Evolutionary conservation across 2,329 filamentous ascomycete species (phyloP), one percentile per base, ranked within the genome.

Genomic region (Diaporthe ampelina): DNA sequence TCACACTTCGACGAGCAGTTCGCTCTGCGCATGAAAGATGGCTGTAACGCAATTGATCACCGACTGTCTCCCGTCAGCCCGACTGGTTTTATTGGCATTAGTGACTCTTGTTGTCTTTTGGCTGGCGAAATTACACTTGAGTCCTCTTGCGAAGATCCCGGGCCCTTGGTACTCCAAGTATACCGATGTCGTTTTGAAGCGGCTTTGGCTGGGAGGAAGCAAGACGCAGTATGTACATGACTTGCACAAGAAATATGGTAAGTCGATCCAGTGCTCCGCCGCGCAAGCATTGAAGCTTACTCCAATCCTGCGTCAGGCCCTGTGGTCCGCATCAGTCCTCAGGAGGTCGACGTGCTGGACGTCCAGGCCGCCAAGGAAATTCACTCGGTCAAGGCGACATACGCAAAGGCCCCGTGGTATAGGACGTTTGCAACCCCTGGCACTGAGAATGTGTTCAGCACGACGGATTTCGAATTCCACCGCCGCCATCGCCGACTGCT

Each of bases 401-500:
- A 78, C 59, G 70, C 72, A 21, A 83, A 83, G 74, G 74, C 78
- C 3, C 21, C 73, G 5, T 83, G 81, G 69, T 54, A 70, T 1
- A 24, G 61, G 9, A 37, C 79, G 24, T 29, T 77, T 11, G 35
- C 19, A 5, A 37, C 48, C 10, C 68, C 69, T 19, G 73, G 73
- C n/a, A 35, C 37, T 2, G 69, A 72, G 15, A 84, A 78, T 26
- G 43, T 88, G 35, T 88, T 88, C 78, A 83, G 76, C 26, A 85
- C 85, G 2, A 81, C 74, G 0, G 81, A 88, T 63, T 75, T 82
- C 0, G 78, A 83, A 2, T 80, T 81, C 43, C 84, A 88, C 77
- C 80, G 84, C 7, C 78, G 79, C 1, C 81, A 83, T 43, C 83
- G 86, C 10, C 81, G 83, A 68, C 81, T 89, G 1, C 79, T 89